Evolutionary conservation across 1,284 basidiomycete species (phyloP).

Genomic region (Wallemia ichthyophaga): DNA sequence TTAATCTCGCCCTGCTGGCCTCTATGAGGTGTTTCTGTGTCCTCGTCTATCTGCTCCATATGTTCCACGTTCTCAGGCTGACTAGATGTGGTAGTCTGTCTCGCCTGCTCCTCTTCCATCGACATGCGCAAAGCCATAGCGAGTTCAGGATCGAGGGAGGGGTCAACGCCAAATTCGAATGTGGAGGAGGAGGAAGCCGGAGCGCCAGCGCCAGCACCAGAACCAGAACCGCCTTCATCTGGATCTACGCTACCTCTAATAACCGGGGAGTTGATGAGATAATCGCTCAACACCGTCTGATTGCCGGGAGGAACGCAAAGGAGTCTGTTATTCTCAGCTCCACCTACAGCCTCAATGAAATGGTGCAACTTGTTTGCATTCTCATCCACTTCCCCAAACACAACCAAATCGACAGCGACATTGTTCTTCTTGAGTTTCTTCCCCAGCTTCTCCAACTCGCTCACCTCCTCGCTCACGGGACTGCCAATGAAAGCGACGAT

Average conservation of each 20-base stretch:
- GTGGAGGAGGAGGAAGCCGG: constrained; percentile 23
- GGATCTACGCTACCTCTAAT: constrained; percentile 41
- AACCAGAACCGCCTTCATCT: constrained; percentile 21
- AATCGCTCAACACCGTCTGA: constrained; percentile 46
- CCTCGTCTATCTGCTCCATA: constrained; percentile 9
- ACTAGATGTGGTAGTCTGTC: constrained; percentile 32
- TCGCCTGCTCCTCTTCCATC: constrained; percentile 79
- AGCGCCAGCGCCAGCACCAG: constrained; percentile 14
- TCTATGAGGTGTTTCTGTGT: constrained; percentile 2
- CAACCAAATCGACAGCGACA: constrained; percentile 72
- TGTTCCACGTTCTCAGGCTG: constrained; percentile 6
- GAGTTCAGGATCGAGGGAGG: constrained; percentile 77
- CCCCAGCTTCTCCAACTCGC: constrained; percentile 52
- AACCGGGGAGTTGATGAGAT: constrained; percentile 48
- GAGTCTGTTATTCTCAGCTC: constrained; percentile 27
- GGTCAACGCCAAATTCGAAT: constrained; percentile 77
- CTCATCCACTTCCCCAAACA: constrained; percentile 24
- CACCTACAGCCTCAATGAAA: constrained; percentile 16
- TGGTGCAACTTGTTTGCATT: constrained; percentile 15
- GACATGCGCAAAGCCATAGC: constrained; percentile 88
- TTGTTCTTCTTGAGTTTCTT: constrained; percentile 99
- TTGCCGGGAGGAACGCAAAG: constrained; percentile 47
- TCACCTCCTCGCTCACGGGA: constrained; percentile 43
- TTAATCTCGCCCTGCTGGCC: constrained; percentile 7
- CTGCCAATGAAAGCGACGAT: constrained; percentile 81